Evolutionary conservation across 139 green algal species (phyloP).

Genomic region (Nannochloris sp.): DNA sequence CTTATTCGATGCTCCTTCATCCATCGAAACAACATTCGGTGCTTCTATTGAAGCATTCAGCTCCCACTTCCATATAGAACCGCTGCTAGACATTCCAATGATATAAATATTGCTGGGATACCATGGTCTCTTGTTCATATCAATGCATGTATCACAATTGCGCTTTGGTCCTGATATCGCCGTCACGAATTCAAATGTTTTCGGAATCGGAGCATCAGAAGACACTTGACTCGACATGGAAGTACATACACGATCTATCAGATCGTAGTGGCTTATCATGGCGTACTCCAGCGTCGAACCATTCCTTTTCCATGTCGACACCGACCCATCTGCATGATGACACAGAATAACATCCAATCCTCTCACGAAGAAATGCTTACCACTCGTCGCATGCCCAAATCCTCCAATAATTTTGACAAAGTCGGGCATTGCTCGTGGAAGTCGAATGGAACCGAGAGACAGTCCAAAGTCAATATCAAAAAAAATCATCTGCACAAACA

Average conservation of each 20-base stretch:
- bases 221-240: not conserved
- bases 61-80: not conserved
- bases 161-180: not conserved
- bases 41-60: not conserved
- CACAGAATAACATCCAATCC: constrained; percentile 40
- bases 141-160: not conserved
- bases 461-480: constrained; percentile 69
- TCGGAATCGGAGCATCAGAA: not conserved
- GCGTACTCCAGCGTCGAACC: constrained; percentile 21
- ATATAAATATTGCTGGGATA: constrained; percentile 2
- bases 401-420: constrained; percentile 51
- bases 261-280: constrained; percentile 11
- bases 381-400: constrained; percentile 34
- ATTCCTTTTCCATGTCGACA: constrained; percentile 30
- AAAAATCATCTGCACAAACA: constrained; percentile 58
- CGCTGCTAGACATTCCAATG: not conserved
- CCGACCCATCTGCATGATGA: constrained; percentile 34
- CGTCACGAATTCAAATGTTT: not conserved
- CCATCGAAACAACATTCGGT: not conserved
- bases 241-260: not conserved
- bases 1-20: not conserved
- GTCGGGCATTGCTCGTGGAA: constrained; percentile 30
- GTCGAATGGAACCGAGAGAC: constrained; percentile 36
- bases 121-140: not conserved
- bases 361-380: constrained; percentile 4